phyloP scores from a whole-genome alignment of 345 rosid genomes.

The Eucalyptus cladocalyx region DNA sequence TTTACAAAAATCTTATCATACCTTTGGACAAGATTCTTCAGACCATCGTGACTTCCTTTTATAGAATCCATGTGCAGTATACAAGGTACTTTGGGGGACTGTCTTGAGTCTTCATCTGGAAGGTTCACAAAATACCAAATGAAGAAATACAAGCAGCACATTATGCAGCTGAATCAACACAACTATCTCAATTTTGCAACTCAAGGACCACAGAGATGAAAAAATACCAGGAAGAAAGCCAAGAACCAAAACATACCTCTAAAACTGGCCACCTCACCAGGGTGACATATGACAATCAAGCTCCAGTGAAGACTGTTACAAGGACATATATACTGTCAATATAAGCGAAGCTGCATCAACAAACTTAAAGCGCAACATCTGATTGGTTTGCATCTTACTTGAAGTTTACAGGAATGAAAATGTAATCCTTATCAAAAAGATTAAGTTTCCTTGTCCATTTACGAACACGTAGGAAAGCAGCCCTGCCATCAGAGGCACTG shows the following conservation, averaged over 20 bases:
- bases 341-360: background rate
- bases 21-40: slow-evolving; percentile 92
- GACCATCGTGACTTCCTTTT: slow-evolving; percentile 93
- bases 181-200: background rate
- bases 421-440: slow-evolving; percentile 81
- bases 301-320: slow-evolving; percentile 94
- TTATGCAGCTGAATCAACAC: background rate
- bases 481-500: slow-evolving; percentile 90
- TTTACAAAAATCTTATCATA: slow-evolving; percentile 3
- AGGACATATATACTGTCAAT: slow-evolving; percentile 1
- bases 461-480: slow-evolving; percentile 89
- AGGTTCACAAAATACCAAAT: background rate
- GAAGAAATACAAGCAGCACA: background rate
- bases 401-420: slow-evolving; percentile 92
- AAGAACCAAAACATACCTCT: slow-evolving; percentile 29
- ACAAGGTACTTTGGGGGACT: slow-evolving; percentile 59
- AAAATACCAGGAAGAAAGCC: background rate
- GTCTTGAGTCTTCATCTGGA: slow-evolving; percentile 46
- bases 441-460: slow-evolving; percentile 98
- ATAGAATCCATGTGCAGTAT: slow-evolving; percentile 97
- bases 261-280: slow-evolving; percentile 63
- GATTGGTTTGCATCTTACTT: slow-evolving; percentile 32
- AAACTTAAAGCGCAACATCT: background rate
- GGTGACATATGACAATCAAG: slow-evolving; percentile 89
- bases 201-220: background rate